A percentile compares a stretch with the other conserved stretches of the same genome.
Conservation (phyloP, 2,329 filamentous ascomycete species). For the Fusarium globosum region DNA sequence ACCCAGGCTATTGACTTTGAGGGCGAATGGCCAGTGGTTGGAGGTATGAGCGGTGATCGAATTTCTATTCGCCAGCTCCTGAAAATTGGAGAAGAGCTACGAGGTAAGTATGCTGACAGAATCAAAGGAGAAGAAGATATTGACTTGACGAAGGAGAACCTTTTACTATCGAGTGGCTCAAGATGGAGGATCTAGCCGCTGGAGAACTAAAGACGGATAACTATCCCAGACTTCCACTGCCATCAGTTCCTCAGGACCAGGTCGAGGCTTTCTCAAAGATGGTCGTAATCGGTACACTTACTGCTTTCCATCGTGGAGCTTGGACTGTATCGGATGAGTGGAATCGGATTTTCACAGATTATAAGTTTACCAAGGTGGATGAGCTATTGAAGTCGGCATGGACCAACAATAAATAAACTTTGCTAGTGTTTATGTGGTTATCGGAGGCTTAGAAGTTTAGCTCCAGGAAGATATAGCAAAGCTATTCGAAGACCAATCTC, state of each 20-base stretch:
- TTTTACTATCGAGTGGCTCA: slow-evolving; percentile 5
- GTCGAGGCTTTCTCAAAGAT: slow-evolving; percentile 16
- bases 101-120: not conserved
- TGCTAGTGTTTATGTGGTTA: too few relatives aligned
- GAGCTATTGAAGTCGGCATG: not conserved
- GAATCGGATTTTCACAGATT: not conserved
- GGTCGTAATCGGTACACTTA: not conserved
- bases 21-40: not conserved
- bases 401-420: too few relatives aligned
- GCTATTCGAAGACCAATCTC: too few relatives aligned
- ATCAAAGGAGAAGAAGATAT: accelerated
- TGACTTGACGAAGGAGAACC: not conserved
- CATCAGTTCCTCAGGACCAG: not conserved
- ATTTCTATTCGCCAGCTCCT: not conserved
- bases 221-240: not conserved
- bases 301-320: not conserved
- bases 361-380: not conserved
- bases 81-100: not conserved
- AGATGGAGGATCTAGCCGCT: not conserved
- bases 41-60: not conserved
- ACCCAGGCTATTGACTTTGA: not conserved
- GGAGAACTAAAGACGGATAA: not conserved
- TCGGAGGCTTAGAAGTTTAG: too few relatives aligned
- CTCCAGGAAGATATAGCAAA: too few relatives aligned
- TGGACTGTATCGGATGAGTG: slow-evolving; percentile 1